phyloP scores from a whole-genome alignment of 352 stramenopile genomes.

The Phytophthora cactorum region DNA sequence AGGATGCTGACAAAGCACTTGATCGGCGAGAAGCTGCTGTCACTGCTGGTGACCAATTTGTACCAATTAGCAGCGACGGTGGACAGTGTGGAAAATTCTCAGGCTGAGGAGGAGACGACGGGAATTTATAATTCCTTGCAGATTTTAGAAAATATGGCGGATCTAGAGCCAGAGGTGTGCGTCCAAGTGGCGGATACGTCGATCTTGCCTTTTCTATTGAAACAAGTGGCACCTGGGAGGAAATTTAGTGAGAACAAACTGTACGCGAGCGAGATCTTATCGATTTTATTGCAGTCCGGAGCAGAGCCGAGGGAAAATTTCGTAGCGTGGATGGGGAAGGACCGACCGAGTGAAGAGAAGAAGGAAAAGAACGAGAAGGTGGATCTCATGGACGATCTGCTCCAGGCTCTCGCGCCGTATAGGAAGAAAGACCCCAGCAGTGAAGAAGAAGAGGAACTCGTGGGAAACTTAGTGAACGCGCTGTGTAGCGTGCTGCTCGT shows the following conservation, averaged over 20 bases:
- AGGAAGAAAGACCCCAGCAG: constrained; percentile 81
- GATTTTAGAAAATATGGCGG: constrained; percentile 82
- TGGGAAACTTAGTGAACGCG: constrained; percentile 93
- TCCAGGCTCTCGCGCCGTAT: constrained; percentile 90
- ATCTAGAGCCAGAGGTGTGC: constrained; percentile 59
- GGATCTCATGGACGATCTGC: constrained; percentile 92
- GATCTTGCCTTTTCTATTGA: constrained; percentile 68
- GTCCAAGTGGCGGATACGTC: constrained; percentile 53
- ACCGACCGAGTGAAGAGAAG: constrained; percentile 20
- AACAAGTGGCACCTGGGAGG: constrained; percentile 44
- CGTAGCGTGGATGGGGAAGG: constrained; percentile 35
- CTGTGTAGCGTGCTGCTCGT: constrained; percentile 83
- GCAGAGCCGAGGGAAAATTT: constrained; percentile 46
- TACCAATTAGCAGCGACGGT: constrained; percentile 39
- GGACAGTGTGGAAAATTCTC: constrained; percentile 23
- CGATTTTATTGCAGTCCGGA: constrained; percentile 82
- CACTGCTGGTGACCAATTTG: constrained; percentile 56
- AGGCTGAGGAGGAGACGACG: constrained; percentile 65
- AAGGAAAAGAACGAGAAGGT: constrained; percentile 25
- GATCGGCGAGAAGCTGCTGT: constrained; percentile 65
- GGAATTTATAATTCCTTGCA: constrained; percentile 84
- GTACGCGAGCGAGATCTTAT: constrained; percentile 85
- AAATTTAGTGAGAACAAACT: constrained; percentile 80
- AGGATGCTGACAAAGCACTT: constrained; percentile 57
- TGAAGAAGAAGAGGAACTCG: constrained; percentile 91